phyloP scores from a whole-genome alignment of 225 moss, liverwort and hornwort species.

The Ulota crispa region DNA sequence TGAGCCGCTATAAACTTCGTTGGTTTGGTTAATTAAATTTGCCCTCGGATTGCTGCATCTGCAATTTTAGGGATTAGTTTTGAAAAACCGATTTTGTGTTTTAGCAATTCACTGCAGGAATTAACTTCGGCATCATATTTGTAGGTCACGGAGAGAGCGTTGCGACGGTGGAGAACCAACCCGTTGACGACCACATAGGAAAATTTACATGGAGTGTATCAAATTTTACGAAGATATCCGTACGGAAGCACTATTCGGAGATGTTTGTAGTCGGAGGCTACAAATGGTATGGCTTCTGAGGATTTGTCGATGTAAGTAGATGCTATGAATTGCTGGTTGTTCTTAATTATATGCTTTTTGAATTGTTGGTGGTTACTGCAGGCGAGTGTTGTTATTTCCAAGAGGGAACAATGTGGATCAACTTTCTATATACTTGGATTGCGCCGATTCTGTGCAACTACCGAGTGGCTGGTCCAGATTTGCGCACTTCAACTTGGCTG shows the following conservation, averaged over 20 bases:
- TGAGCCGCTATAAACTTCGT: background rate
- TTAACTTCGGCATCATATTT: conserved; percentile 28
- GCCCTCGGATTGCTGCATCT: conserved; percentile 10
- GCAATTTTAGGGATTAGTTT: background rate
- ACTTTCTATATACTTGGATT: conserved; percentile 94
- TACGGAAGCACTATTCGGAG: conserved; percentile 63
- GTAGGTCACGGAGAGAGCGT: conserved; percentile 89
- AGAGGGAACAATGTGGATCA: conserved; percentile 99
- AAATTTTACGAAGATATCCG: conserved; percentile 57
- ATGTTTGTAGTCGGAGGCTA: conserved; percentile 93
- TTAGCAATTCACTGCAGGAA: background rate
- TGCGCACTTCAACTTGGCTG: conserved; percentile 96
- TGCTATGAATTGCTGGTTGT: background rate
- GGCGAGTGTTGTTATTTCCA: conserved; percentile 97
- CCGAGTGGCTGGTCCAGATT: conserved; percentile 97
- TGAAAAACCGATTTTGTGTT: background rate
- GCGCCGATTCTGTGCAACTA: conserved; percentile 82
- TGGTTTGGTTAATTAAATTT: background rate
- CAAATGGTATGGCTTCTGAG: conserved; percentile 70
- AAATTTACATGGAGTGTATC: conserved; percentile 63
- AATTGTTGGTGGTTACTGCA: conserved; percentile 42
- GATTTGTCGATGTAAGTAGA: background rate
- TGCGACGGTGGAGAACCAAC: conserved; percentile 91
- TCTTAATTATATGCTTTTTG: conserved; percentile 15
- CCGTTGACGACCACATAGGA: conserved; percentile 68